Percentiles rank a stretch among this genome's conserved stretches.
Conservation (phyloP, 371 early-diverging fungal species). For the Mortierella sp. region DNA sequence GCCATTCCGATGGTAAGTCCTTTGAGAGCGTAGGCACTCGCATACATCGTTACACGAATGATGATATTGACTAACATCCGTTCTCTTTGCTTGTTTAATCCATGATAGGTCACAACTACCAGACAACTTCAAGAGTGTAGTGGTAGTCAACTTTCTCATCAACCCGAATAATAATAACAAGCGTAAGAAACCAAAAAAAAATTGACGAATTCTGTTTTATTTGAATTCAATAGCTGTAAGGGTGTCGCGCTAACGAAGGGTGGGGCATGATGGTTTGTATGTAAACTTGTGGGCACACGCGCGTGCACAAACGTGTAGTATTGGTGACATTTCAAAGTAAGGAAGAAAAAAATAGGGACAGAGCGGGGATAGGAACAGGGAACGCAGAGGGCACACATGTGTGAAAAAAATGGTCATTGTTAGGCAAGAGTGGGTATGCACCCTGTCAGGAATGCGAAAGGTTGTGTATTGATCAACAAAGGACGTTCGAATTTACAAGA, state of each 20-base stretch:
- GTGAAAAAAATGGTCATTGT: background rate
- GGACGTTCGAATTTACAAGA: slow-evolving; percentile 58
- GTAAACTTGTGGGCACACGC: too few relatives aligned
- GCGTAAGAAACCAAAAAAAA: too few relatives aligned
- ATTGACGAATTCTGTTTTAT: too few relatives aligned
- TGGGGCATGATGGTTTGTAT: background rate
- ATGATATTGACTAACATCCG: background rate
- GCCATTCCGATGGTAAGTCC: slow-evolving; percentile 22
- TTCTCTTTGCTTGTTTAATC: background rate
- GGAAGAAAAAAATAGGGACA: background rate
- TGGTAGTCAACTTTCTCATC: too few relatives aligned
- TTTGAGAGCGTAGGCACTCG: too few relatives aligned
- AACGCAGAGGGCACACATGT: background rate
- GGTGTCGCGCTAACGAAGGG: background rate
- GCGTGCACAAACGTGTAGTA: background rate
- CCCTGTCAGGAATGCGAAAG: background rate
- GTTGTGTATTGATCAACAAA: background rate
- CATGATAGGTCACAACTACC: slow-evolving; percentile 20
- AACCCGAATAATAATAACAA: too few relatives aligned
- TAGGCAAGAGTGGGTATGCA: background rate
- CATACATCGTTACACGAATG: too few relatives aligned
- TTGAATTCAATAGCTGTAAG: background rate
- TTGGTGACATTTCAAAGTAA: background rate
- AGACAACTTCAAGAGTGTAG: slow-evolving; percentile 19
- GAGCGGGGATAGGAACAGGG: background rate